Evolutionary conservation across 306 rosid genomes (phyloP), one percentile per base, ranked within the genome.

Genomic region (Sechiopsis laciniata): DNA sequence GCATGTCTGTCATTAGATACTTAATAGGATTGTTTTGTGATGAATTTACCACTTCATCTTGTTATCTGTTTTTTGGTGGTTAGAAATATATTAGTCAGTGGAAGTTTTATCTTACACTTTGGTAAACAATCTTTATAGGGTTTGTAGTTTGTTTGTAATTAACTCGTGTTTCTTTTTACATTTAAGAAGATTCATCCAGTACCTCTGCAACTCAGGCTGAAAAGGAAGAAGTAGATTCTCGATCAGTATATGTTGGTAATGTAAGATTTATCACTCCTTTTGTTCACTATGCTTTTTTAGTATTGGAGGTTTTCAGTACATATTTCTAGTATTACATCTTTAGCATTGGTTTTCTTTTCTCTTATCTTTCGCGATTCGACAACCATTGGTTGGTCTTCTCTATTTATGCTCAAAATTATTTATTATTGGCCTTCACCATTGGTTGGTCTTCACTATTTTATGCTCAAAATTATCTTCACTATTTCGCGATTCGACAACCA

Each of bases 191-290:
- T 89, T 75, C 97, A 37, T 71, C 95, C 10, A 81, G 91, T 51
- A 61, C 88, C 71, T 84, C 99, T 78, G 97, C 85, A 26, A 85
- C 86, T 67, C 97, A 88, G 79, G 97, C 96, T 85, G 97, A 95
- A 62, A 95, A 95, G 88, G 99, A 95, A 86, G 99, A 95, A 85
- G 96, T 90, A 79, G 98, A 94, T 89, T 12, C 92, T 54, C 86
- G 96, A 75, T 94, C 98, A n/a, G 91, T 95, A 82, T 95, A 95
- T 76, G 97, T 95, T 80, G 99, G 97, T 57, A 95, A 95, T 86
- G 99, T 95, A 87, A 88, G 98, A 79, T 73, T 83, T 37, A 40
- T 59, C 76, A 76, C 72, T 72, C 74, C 74, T 65, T 73, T 75
- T 46, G 7, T 59, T 5, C 63, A 35, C 54, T 10, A 40, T 16